Base-by-base conservation (phyloP, 2,329 filamentous ascomycete genomes). In the Exophiala viscosa region DNA sequence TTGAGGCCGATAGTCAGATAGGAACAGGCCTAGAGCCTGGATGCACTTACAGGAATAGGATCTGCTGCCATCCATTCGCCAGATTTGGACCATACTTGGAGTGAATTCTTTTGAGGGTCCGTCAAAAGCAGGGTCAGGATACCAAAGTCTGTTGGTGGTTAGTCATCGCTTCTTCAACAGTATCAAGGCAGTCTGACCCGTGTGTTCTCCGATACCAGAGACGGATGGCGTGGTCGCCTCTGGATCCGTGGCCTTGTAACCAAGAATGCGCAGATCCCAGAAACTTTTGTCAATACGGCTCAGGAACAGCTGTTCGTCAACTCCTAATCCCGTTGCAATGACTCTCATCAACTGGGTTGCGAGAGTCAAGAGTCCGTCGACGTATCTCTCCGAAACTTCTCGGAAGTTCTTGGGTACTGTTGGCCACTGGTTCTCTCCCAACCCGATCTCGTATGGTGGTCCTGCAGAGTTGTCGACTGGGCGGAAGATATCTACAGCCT, bases 71-170 rank as follows among this genome's bases (percentile, higher is more conserved):
- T 49, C 57, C 57, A 60, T 13, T 47, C 40, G 2, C 54, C 54
- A 28, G 49, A 31, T 38, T 59, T 57, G 2, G 46, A 41, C 4
- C 40, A 45, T 6, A 60, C 57, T 28, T 57, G 57, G 7, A 60
- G 35, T 15, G 57, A 60, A n/a, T 52, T 36, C 31, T 48, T 43
- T 15, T 50, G 41, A 4, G 50, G 43, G 43, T 60, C 57, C 10
- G 57, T 55, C 13, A 60, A 40, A 33, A 57, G 54, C 32, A 59
- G 46, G 2, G 57, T 60, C 11, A 60, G 41, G 48, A 60, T 57
- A 9, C 57, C 57, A 44, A 60, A 60, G 47, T 60, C 56, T 59
- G 40, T 11, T 15, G 18, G 7, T 7, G 8, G 17, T 36, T 7
- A 36, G 28, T 38, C 34, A 18, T 18, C n/a, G 28, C 10, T 14